A percentile compares a stretch with the other conserved stretches of the same genome.
phyloP scores from a whole-genome alignment of 1,284 basidiomycete species.

The Gymnopus androsaceus region DNA sequence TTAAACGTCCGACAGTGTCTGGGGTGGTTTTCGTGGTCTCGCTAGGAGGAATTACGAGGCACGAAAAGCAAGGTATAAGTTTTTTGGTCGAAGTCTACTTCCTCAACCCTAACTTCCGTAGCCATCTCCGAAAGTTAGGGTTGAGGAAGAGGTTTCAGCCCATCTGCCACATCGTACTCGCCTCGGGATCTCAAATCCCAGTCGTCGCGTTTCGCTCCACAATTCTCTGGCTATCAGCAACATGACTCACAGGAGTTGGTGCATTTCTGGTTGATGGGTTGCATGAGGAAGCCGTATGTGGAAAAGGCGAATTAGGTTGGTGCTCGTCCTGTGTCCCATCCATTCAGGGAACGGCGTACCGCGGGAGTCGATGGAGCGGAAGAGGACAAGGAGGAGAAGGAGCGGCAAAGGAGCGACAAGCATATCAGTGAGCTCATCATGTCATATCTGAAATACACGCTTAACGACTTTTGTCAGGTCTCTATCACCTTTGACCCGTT shows the following conservation, averaged over 20 bases:
- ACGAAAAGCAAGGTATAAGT: constrained; percentile 10
- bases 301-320: constrained; percentile 99
- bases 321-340: constrained; percentile 30
- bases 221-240: constrained; percentile 96
- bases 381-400: constrained; percentile 11
- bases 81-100: neutral
- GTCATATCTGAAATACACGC: neutral
- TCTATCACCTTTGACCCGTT: constrained; percentile 99
- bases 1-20: no score
- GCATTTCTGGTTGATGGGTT: constrained; percentile 96
- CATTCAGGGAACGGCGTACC: constrained; percentile 6
- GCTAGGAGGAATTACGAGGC: no score
- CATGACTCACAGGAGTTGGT: constrained; percentile 97
- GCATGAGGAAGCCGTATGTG: constrained; percentile 97
- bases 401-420: neutral
- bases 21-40: no score
- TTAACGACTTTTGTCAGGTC: constrained; percentile 56
- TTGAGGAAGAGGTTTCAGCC: constrained; percentile 23
- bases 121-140: neutral
- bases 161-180: constrained; percentile 60
- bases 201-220: constrained; percentile 81
- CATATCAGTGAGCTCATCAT: constrained; percentile 47
- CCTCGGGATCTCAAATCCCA: constrained; percentile 95
- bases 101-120: neutral
- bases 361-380: constrained; percentile 4